Evolutionary conservation across 169 alveolate species (phyloP), one percentile per base, ranked within the genome.

Genomic region (Eimeria nieschulzi): DNA sequence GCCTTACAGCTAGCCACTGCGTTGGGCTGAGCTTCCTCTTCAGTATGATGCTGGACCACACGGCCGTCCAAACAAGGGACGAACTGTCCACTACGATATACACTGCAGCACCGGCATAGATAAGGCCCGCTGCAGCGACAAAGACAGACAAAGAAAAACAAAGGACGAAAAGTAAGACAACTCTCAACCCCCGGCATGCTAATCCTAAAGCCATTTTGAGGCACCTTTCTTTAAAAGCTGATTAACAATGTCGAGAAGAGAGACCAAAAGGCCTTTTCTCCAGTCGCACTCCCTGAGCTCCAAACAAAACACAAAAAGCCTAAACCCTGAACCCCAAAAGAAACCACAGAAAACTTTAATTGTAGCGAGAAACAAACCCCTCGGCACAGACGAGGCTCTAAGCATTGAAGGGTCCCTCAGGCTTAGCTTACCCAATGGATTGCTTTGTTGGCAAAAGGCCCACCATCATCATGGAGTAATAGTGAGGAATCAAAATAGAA

Each of bases 61-160:
- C 84, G 5, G 96, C 96, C 76, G 96, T 94, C 92, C 94, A 94
- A 9, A 94, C 94, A 23, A 94, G 63, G 15, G 96, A 93, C 61
- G 94, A 92, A 53, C 96, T 94, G 33, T 94, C 96, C 21, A 94
- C 90, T 25, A 94, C 92, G 23, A 92, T 91, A 72, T 94, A 94
- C 76, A 94, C 90, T 15, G 95, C 95, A 7, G 96, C 93, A 5
- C 96, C 96, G 9, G 96, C 93, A 68, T 87, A 92, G n/a, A 94
- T 59, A 59, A 94, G 26, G 10, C 96, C 96, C 51, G 92, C 94
- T 94, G 85, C 68, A 39, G 54, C 3, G 53, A 10, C 19, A 26
- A 21, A 79, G 53, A 51, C 10, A 13, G 13, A 53, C 54, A 25
- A 79, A 12, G 73, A n/a, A 79, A 53, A 13, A 53, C 13, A 19